Conservation (phyloP, 192 early-diverging fungal genomes). For the Coemansia sp. region DNA sequence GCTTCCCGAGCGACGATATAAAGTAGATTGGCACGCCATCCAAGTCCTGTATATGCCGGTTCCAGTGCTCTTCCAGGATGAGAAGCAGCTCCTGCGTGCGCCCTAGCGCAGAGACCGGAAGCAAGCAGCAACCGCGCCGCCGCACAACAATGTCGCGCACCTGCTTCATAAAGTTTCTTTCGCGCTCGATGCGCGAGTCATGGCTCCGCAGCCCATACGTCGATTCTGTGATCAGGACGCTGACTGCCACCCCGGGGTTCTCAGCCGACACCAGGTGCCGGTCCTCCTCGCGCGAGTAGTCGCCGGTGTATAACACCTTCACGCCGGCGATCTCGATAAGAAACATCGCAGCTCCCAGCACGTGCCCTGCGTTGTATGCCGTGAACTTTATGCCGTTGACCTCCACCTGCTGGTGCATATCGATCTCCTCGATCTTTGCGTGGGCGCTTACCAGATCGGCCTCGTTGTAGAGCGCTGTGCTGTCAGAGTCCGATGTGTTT, state of each 20-base stretch:
- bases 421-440: conserved; percentile 90
- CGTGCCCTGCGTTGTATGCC: conserved; percentile 96
- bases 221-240: conserved; percentile 94
- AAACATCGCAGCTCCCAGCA: conserved; percentile 98
- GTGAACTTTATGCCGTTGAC: conserved; percentile 95
- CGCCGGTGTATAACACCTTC: conserved; percentile 93
- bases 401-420: conserved; percentile 95
- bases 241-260: conserved; percentile 77
- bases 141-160: conserved; percentile 82
- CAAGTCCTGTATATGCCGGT: conserved; percentile 74
- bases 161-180: conserved; percentile 81
- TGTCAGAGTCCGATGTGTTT: conserved; percentile 55
- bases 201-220: conserved; percentile 98
- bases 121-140: conserved; percentile 86
- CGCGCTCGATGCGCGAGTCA: conserved; percentile 91
- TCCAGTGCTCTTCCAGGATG: conserved; percentile 98
- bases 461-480: conserved; percentile 89
- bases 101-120: conserved; percentile 97
- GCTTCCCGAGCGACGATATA: conserved; percentile 92
- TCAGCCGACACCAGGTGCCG: conserved; percentile 97
- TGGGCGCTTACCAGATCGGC: conserved; percentile 80
- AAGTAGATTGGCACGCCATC: conserved; percentile 96
- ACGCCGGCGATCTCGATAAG: conserved; percentile 89
- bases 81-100: conserved; percentile 95
- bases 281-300: conserved; percentile 99